Conservation (phyloP, 164 flowering plant genomes). For the Umbilicus rupestris region DNA sequence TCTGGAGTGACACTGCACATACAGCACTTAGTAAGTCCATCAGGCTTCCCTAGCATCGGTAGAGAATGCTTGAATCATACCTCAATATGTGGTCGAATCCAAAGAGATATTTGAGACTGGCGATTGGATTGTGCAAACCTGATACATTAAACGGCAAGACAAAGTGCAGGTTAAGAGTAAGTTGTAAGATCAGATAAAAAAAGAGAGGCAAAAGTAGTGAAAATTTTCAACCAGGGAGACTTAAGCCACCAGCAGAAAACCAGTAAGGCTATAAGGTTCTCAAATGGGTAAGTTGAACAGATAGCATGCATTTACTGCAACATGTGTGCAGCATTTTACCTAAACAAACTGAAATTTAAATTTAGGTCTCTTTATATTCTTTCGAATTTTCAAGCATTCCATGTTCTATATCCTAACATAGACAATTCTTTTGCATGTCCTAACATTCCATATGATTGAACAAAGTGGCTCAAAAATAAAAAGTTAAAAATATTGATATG, state of each 20-base stretch:
- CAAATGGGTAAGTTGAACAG: too few relatives aligned
- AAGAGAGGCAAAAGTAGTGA: neutral
- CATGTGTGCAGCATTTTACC: too few relatives aligned
- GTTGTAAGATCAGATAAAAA: neutral
- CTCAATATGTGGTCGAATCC: constrained; percentile 90
- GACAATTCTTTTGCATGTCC: neutral
- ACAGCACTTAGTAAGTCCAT: constrained; percentile 8
- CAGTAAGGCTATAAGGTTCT: too few relatives aligned
- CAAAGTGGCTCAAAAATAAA: neutral
- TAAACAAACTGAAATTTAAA: too few relatives aligned
- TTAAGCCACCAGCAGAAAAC: too few relatives aligned
- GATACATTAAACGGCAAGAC: constrained; percentile 10
- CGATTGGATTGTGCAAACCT: constrained; percentile 58
- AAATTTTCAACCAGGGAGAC: too few relatives aligned
- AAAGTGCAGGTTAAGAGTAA: neutral
- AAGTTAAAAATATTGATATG: neutral
- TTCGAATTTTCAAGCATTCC: too few relatives aligned
- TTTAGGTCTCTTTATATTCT: too few relatives aligned
- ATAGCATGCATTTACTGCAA: too few relatives aligned
- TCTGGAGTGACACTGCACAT: constrained; percentile 69
- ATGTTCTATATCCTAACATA: too few relatives aligned
- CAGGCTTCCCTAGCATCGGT: constrained; percentile 2
- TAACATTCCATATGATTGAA: neutral
- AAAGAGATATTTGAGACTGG: constrained; percentile 68
- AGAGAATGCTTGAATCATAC: constrained; percentile 24